Base-by-base conservation (phyloP, 1,139 yeast species). In the Kazachstania sp. region DNA sequence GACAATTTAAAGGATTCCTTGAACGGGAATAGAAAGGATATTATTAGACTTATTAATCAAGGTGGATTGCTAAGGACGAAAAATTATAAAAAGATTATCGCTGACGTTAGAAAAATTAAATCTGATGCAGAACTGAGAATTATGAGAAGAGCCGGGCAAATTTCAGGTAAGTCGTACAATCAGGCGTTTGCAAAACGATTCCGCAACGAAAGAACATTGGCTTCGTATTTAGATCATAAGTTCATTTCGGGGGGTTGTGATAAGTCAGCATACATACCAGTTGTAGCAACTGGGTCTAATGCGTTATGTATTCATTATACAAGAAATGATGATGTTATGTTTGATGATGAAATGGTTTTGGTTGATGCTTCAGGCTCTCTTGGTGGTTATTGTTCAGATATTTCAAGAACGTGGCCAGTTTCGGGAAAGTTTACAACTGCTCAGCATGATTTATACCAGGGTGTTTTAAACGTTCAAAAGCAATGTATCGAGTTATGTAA, bases 391-490 rank as follows among this genome's bases (percentile, higher is more conserved):
- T 83, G 95, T 61, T 83, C 97, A 1, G 99, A 94, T 65, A 92
- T 94, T 42, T 88, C 97, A 1, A 74, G 98, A 54, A 84, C 97
- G 0, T 94, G 98, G 97, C 98, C 99, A 11, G 84, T 83, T 45
- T 75, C 77, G 34, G 76, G 78, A 1, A 78, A 78, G 45, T 94
- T 92, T 64, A 67, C 84, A 1, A 78, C 71, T 3, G 80, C 95
- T 1, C 98, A 94, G 66, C 74, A 73, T 42, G 98, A 92, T 53
- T 68, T 94, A 32, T 94, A 94, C 63, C 84, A 86, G 57, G 95
- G 92, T 1, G 95, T 92, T 7, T 70, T 94, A 47, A 79, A 81
- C 52, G 94, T 87, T 18, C 87, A 94, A 59, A 84, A 83, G 62
- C 71, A 76, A 47, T 86, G 95, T 60, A 87, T 92, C 53, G 79